Evolutionary conservation across 2,329 filamentous ascomycete species (phyloP).

Genomic region (Xylaria multiplex): DNA sequence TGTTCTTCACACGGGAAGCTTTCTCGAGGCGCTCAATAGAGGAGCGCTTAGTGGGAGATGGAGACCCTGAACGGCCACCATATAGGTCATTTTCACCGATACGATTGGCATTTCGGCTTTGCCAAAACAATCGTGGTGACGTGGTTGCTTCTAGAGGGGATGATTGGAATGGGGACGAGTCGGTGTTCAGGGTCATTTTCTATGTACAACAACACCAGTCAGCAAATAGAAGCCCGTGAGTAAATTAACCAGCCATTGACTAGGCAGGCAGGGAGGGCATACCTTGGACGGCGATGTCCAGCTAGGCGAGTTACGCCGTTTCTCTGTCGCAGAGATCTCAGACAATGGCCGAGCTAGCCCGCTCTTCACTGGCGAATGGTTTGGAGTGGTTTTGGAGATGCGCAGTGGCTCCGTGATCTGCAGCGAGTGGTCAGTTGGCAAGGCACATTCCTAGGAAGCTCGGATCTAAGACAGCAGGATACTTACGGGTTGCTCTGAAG

Average conservation of each 20-base stretch:
- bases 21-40: constrained; percentile 96
- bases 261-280: constrained; percentile 46
- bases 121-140: constrained; percentile 92
- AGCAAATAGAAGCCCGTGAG: constrained; percentile 41
- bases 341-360: constrained; percentile 79
- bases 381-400: constrained; percentile 75
- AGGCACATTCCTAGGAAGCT: constrained; percentile 31
- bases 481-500: constrained; percentile 48
- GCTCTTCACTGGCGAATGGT: constrained; percentile 70
- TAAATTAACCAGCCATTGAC: constrained; percentile 34
- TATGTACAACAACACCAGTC: constrained; percentile 52
- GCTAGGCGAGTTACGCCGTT: constrained; percentile 90
- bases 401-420: constrained; percentile 72
- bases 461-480: constrained; percentile 28
- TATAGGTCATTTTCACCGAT: constrained; percentile 76
- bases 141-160: constrained; percentile 76
- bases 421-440: constrained; percentile 12
- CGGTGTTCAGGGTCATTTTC: constrained; percentile 75
- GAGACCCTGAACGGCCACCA: constrained; percentile 67
- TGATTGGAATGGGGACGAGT: constrained; percentile 86
- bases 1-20: constrained; percentile 96
- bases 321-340: constrained; percentile 87
- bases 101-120: constrained; percentile 72
- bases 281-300: constrained; percentile 83
- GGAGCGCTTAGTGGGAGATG: constrained; percentile 80